Conservation (phyloP, 176 grass and related monocot species). For the Tillandsia leiboldiana region DNA sequence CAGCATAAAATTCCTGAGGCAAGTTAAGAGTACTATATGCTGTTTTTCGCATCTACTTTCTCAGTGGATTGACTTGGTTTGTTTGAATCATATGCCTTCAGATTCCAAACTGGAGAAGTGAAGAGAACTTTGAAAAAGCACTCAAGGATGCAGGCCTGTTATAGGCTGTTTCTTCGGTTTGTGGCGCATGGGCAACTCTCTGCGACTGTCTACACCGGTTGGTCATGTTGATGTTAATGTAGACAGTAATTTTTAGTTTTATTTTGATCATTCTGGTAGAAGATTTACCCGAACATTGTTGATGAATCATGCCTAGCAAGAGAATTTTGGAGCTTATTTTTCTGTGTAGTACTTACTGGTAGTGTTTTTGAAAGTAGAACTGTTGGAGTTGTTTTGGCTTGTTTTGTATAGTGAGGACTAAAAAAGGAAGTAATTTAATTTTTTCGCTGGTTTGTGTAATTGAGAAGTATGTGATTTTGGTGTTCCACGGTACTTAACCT, state of each 20-base stretch:
- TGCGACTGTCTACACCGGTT: neutral
- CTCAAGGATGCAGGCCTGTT: slow-evolving; percentile 86
- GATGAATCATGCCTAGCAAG: slow-evolving; percentile 6
- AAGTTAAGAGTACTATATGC: neutral
- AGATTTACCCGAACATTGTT: neutral
- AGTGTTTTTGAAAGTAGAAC: neutral
- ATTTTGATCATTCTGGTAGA: neutral
- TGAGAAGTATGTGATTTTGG: no score
- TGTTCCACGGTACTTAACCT: no score
- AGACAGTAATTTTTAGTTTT: neutral
- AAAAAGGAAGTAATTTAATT: no score
- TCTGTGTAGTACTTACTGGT: neutral
- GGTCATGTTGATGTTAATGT: neutral
- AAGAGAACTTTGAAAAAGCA: slow-evolving; percentile 73
- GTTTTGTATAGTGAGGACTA: no score
- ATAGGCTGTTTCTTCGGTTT: neutral
- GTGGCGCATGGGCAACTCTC: neutral
- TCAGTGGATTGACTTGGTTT: neutral
- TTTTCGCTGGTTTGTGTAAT: no score
- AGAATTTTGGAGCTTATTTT: neutral
- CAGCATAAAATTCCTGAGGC: slow-evolving; percentile 58
- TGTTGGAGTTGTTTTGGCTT: neutral
- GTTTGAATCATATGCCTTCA: slow-evolving; percentile 3
- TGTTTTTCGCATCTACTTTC: neutral
- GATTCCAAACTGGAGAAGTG: slow-evolving; percentile 67